A percentile compares a stretch with the other conserved stretches of the same genome.
phyloP scores from a whole-genome alignment of 495 filamentous ascomycete species.

The Penicillium macrosclerotiorum region DNA sequence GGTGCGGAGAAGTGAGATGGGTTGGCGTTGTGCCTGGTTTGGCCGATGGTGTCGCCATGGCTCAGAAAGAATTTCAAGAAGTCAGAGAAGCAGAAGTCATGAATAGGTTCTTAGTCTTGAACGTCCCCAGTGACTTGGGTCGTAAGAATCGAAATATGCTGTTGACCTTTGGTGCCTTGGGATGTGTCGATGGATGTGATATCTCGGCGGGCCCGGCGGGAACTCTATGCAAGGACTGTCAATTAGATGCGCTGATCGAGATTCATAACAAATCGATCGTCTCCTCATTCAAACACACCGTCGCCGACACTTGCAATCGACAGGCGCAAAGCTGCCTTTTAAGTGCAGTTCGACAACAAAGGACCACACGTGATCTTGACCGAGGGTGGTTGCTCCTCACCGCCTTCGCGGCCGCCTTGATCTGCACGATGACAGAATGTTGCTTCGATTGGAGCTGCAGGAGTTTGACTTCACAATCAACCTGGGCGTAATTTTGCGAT shows the following conservation, averaged over 20 bases:
- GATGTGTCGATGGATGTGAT: no score
- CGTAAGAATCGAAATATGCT: no score
- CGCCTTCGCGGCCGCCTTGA: constrained; percentile 18
- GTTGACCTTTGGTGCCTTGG: constrained; percentile 6
- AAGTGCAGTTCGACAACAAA: constrained; percentile 2
- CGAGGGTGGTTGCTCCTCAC: constrained; percentile 1
- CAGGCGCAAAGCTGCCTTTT: constrained; percentile 4
- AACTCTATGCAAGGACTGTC: background rate
- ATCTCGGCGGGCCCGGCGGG: no score
- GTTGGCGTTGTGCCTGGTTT: constrained; percentile 47
- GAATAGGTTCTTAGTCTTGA: no score
- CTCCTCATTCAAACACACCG: constrained; percentile 4
- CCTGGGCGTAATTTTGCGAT: background rate
- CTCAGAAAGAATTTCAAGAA: background rate
- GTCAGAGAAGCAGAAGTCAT: background rate
- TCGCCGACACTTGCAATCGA: constrained; percentile 12
- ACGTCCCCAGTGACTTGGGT: no score
- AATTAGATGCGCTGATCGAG: background rate
- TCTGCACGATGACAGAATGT: constrained; percentile 15
- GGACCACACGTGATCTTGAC: background rate
- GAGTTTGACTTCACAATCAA: background rate
- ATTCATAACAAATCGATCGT: background rate
- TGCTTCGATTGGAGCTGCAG: background rate
- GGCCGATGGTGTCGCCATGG: constrained; percentile 48
- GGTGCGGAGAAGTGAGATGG: constrained; percentile 46